phyloP scores from a whole-genome alignment of 805 yeast genomes.

The Myxozyma vanderwaltii region DNA sequence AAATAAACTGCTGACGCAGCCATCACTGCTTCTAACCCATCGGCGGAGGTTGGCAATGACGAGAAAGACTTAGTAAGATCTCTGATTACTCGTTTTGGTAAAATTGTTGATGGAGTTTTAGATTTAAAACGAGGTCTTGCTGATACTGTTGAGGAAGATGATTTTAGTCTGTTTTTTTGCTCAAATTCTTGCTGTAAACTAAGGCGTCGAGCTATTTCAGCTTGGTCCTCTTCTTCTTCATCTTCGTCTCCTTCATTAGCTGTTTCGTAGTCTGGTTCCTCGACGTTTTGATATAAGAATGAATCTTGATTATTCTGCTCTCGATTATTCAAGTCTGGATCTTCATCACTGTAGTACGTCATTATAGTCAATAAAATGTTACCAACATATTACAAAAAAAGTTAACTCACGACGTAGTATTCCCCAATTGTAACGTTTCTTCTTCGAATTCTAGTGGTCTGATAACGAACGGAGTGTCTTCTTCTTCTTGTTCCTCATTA shows the following conservation, averaged over 20 bases:
- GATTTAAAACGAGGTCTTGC: no score
- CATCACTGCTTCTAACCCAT: constrained; percentile 36
- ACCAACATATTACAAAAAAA: background rate
- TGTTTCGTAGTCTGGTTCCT: background rate
- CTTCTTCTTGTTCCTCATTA: constrained; percentile 1
- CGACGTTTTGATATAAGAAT: background rate
- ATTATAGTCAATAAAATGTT: background rate
- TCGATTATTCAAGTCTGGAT: background rate
- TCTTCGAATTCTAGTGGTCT: constrained; percentile 5
- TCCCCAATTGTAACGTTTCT: background rate
- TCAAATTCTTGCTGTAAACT: constrained; percentile 3
- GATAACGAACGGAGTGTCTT: constrained; percentile 16
- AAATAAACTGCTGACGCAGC: constrained; percentile 41
- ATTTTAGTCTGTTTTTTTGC: background rate
- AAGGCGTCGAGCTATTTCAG: background rate
- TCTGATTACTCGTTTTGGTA: constrained; percentile 10
- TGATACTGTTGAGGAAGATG: no score
- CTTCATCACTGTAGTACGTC: background rate
- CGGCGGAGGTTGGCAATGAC: constrained; percentile 21
- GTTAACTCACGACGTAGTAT: background rate
- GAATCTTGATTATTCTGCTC: background rate
- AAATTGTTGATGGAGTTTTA: background rate
- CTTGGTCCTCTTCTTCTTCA: background rate
- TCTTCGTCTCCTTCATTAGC: no score
- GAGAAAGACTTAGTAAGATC: constrained; percentile 11